phyloP scores from a whole-genome alignment of 2,329 filamentous ascomycete genomes.

The Verticillium klebahnii region DNA sequence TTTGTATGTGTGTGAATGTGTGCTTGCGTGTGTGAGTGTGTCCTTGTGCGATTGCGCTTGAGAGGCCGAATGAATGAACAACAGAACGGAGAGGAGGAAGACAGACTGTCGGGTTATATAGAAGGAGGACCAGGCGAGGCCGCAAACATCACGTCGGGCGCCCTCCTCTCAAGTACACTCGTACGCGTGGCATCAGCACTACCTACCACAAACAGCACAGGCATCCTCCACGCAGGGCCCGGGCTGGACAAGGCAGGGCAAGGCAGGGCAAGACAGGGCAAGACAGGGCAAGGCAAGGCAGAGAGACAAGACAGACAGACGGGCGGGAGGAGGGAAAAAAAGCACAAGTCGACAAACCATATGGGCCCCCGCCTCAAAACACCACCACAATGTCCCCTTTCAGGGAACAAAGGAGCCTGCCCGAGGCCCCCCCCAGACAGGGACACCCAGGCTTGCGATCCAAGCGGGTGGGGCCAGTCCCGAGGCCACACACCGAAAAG shows the following conservation, averaged over 20 bases:
- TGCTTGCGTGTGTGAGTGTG: not conserved
- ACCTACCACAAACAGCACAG: not conserved
- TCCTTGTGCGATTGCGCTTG: not conserved
- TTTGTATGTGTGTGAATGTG: not conserved
- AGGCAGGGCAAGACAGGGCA: not conserved
- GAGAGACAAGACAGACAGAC: slow-evolving; percentile 73
- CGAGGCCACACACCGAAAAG: not conserved
- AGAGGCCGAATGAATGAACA: no score
- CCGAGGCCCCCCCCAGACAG: not conserved
- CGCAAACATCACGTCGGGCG: not conserved
- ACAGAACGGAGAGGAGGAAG: no score
- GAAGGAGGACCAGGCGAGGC: not conserved
- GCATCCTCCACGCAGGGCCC: not conserved
- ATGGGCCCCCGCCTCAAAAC: not conserved
- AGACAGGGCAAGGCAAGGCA: not conserved
- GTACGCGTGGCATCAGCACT: not conserved
- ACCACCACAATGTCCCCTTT: not conserved
- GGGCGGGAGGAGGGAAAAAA: not conserved
- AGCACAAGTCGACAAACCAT: not conserved
- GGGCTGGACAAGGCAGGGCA: not conserved
- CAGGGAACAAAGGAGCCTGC: not conserved
- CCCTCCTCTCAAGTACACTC: not conserved
- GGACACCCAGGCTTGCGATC: not conserved
- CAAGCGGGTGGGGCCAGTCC: not conserved
- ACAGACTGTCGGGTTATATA: not conserved